Base-by-base conservation (phyloP, 495 filamentous ascomycete genomes). In the Thermochaetoides thermophila region DNA sequence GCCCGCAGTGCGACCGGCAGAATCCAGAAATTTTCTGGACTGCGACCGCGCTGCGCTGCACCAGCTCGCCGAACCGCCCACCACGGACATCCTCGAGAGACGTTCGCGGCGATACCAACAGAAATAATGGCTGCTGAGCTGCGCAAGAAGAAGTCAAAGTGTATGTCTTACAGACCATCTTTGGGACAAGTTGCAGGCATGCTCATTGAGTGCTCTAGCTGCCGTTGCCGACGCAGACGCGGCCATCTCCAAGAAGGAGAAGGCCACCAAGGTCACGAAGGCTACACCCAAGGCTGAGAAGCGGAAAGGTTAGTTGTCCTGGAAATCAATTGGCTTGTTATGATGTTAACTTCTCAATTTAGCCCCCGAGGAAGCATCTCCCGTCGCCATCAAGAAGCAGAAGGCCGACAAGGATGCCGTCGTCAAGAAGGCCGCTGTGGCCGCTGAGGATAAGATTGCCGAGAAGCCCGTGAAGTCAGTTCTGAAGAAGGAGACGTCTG, bases 91-190 rank as follows among this genome's bases (percentile, higher is more conserved):
- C 21, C 18, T 16, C n/a, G 3, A 17, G 19, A 33, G 7, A 22
- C n/a, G n/a, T n/a, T n/a, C n/a, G n/a, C n/a, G n/a, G n/a, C n/a
- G n/a, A n/a, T n/a, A 36, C 17, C 30, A 41, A n/a, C 43, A 29
- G 13, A 29, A 19, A 51, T 32, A 42, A 84, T 84, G 80, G 74
- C 78, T 20, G 69, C 74, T 32, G 77, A 78, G 48, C 63, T 68
- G 38, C 76, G 74, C 40, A 64, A 63, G 36, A 80, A 73, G 49
- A 84, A 84, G 62, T 66, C 75, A 50, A 85, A 82, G 64, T 69
- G 81, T 81, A 64, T 34, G 60, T 55, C 12, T 22, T 36, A 9
- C 22, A 24, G 32, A n/a, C n/a, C n/a, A n/a, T n/a, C n/a, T n/a
- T n/a, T n/a, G n/a, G n/a, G n/a, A n/a, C n/a, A n/a, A n/a, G n/a